Conservation (phyloP, 805 yeast species). For the Metschnikowia arizonensis region DNA sequence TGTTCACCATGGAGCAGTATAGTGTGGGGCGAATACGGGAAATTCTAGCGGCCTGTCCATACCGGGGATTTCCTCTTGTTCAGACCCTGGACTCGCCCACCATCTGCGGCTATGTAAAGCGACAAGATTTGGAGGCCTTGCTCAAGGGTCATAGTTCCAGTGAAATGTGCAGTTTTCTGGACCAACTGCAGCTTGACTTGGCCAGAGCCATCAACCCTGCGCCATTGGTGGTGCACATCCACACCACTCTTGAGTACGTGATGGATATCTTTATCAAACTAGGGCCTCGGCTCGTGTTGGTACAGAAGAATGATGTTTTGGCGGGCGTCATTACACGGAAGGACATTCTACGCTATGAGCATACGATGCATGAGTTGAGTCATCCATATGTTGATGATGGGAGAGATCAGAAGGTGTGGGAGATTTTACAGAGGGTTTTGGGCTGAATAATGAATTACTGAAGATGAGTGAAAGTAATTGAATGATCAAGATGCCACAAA, state of each 20-base stretch:
- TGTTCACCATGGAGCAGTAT: conserved; percentile 32
- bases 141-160: conserved; percentile 8
- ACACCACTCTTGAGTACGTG: conserved; percentile 55
- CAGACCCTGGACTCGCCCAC: conserved; percentile 32
- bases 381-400: conserved; percentile 18
- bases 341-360: conserved; percentile 67
- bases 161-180: conserved; percentile 18
- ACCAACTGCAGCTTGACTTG: conserved; percentile 17
- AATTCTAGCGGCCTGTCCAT: conserved; percentile 31
- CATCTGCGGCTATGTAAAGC: conserved; percentile 44
- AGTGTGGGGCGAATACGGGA: conserved; percentile 30
- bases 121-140: conserved; percentile 32
- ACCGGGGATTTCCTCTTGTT: conserved; percentile 55
- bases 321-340: conserved; percentile 82
- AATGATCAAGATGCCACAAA: no score
- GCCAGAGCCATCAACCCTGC: conserved; percentile 41
- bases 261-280: conserved; percentile 67
- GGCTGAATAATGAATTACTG: not conserved
- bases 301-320: conserved; percentile 56
- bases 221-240: conserved; percentile 56
- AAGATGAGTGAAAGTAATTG: no score
- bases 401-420: conserved; percentile 37
- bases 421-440: not conserved
- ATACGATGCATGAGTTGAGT: conserved; percentile 28
- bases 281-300: conserved; percentile 74